Base-by-base conservation (phyloP, 805 yeast species). In the Sugiyamaella chiloensis region DNA sequence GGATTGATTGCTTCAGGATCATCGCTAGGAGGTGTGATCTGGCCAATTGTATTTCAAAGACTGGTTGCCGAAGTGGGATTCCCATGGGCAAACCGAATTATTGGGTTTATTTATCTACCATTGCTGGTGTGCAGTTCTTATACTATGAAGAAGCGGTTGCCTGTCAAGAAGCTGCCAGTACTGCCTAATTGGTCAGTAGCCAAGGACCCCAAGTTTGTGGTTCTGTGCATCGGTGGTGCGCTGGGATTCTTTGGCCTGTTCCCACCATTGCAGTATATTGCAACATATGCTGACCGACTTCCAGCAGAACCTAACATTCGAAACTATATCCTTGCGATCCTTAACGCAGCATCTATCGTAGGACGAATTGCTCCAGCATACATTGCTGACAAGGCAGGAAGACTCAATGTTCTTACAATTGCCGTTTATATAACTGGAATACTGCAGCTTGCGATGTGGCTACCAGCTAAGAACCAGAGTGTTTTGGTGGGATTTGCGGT, bases 11-110 rank as follows among this genome's bases (percentile, higher is more conserved):
- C 71, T 5, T 57, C 74, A 1, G 83, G 83, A 1, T 66, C 79
- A 5, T 76, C 79, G 12, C 48, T 74, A 1, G 83, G 81, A 3
- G 82, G 82, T n/a, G 60, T 77, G 4, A 62, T 71, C 16, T 75
- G 70, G 58, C 70, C 79, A 7, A 65, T 77, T 52, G 67, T 68
- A 35, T 59, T 73, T 42, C 68, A 70, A 48, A 60, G 62, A 44
- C 59, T 77, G 36, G 68, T 74, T 35, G 59, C 65, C 39, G 56
- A 61, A 11, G 67, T 76, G 20, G 83, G 83, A 1, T 78, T 75
- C 55, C 68, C 66, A 8, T 79, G 83, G 83, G 73, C 79, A 2
- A 66, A 75, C 37, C 66, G 84, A 43, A 64, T 71, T 12, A 61
- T 77, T 41, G 78, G 41, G 0, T 71, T 79, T 52, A 59, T 77